Evolutionary conservation across 179 eudicot genomes (phyloP).

Genomic region (Actinidia polygama): DNA sequence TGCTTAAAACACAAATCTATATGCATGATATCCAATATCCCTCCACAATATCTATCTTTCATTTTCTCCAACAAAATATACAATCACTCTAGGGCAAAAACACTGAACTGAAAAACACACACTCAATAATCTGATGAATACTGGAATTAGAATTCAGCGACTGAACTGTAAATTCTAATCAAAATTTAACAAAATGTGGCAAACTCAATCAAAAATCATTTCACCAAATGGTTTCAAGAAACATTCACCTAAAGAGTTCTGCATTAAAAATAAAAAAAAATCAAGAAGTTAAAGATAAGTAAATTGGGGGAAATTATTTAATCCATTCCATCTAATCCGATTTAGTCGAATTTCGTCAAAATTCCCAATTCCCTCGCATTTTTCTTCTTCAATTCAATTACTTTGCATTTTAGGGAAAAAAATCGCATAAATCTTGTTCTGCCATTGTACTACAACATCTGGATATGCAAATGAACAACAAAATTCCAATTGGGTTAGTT

Average conservation of each 20-base stretch:
- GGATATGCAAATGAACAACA: neutral
- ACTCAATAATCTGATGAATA: neutral
- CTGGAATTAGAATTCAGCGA: neutral
- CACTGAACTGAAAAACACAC: neutral
- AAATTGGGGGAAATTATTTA: neutral
- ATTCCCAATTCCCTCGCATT: neutral
- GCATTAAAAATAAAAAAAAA: neutral
- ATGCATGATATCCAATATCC: too few relatives aligned
- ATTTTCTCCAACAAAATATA: too few relatives aligned
- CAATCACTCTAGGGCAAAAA: neutral
- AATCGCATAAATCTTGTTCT: neutral
- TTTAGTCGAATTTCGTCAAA: neutral
- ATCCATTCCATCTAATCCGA: neutral
- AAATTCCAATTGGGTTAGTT: constrained; percentile 7
- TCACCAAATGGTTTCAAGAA: neutral
- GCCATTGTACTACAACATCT: neutral
- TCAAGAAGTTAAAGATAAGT: neutral
- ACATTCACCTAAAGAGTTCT: neutral
- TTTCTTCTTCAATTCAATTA: neutral
- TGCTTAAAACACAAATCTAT: too few relatives aligned
- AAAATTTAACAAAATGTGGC: neutral
- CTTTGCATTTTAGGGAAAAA: neutral
- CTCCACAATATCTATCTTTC: too few relatives aligned
- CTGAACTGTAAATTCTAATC: neutral
- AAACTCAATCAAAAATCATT: neutral